A percentile compares a stretch with the other conserved stretches of the same genome.
These are phyloP conservation scores for Cytospora piceae DNA, from an alignment of 2,329 filamentous ascomycete genomes.

Conservation along the genomic window DNA sequence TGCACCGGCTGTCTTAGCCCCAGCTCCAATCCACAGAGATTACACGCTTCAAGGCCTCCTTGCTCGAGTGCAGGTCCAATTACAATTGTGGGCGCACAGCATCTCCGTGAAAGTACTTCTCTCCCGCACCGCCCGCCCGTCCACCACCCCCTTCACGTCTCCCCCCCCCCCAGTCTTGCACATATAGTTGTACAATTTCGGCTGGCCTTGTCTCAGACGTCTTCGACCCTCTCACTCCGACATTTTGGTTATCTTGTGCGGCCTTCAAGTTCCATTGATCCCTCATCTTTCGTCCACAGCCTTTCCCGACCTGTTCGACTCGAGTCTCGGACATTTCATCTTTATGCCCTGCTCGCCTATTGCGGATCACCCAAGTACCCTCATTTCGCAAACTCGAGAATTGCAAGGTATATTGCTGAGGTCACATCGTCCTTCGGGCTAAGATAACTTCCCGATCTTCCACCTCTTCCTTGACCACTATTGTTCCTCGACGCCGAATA, in stretches of 20 bases:
- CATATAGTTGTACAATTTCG: constrained; percentile 28
- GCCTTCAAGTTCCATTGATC: constrained; percentile 17
- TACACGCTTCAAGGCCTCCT: constrained; percentile 27
- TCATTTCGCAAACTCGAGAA: constrained; percentile 9
- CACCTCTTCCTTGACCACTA: background rate
- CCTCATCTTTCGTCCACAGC: constrained; percentile 13
- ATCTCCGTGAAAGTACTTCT: constrained; percentile 30
- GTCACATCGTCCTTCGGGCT: background rate
- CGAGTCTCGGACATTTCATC: constrained; percentile 1
- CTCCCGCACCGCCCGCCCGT: constrained; percentile 28
- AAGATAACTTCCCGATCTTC: background rate
- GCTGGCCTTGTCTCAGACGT: constrained; percentile 30
- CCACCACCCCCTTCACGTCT: constrained; percentile 19
- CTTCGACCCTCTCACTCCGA: constrained; percentile 16
- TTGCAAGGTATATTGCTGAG: background rate
- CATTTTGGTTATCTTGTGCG: constrained; percentile 18
- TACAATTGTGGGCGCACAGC: constrained; percentile 27
- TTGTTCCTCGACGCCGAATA: background rate
- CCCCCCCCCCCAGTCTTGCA: constrained; percentile 17
- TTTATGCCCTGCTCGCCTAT: constrained; percentile 8
- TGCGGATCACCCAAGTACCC: constrained; percentile 11
- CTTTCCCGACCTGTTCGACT: background rate
- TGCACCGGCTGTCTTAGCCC: constrained; percentile 31
- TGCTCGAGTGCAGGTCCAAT: constrained; percentile 28
- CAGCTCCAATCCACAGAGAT: constrained; percentile 25